Evolutionary conservation across 345 rosid genomes (phyloP), one percentile per base, ranked within the genome.

Genomic region (Arabidopsis arenosa): DNA sequence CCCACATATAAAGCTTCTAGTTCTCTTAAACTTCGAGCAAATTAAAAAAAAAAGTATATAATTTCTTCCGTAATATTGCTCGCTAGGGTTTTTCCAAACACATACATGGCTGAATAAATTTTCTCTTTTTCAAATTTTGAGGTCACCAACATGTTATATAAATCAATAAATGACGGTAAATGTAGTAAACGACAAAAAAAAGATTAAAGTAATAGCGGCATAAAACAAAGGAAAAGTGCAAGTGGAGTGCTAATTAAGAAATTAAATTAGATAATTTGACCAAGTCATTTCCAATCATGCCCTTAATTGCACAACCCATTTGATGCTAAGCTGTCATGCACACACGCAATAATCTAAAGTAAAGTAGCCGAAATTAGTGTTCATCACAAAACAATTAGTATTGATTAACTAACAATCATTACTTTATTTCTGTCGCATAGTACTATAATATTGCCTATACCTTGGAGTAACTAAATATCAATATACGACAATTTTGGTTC

Each of bases 161-260:
- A 44, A 17, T 63, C 8, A 41, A 61, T 39, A 61, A 45, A 40
- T 47, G 52, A 55, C 28, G 15, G 33, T 43, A 56, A 47, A 57
- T 3, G 32, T 57, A 56, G 45, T 63, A 77, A 63, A 77, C 80
- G 76, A 71, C 77, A 71, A 71, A 57, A 62, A 72, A 28, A 9
- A 62, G 59, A 71, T 39, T 63, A 64, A 62, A 76, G 74, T 63
- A 62, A 64, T 44, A 43, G 39, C 48, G 49, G 48, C 55, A 57
- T 47, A 40, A 57, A 72, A 65, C 62, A 57, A 58, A 40, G 55
- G 76, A 70, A 70, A 77, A 77, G 68, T 57, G 76, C 80, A 64
- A 77, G 80, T 71, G 80, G 73, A 65, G 68, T 65, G 77, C 62
- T 77, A 48, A 77, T 77, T 77, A 77, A 49, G 76, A 49, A 57